Conservation (phyloP, 805 yeast species). For the Cyberlindnera americana region DNA sequence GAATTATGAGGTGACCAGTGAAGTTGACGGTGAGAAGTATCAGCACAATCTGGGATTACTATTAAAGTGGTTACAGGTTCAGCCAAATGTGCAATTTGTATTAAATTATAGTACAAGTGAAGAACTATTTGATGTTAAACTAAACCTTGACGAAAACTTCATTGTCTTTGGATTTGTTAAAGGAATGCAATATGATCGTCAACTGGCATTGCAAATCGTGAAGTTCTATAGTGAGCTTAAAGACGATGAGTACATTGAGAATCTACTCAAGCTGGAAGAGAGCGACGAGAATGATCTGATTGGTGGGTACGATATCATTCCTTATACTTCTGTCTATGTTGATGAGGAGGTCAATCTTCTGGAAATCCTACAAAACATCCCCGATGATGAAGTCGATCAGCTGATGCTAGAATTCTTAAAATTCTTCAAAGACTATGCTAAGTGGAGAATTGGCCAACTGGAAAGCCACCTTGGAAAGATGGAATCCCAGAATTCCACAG, state of each 20-base stretch:
- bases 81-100: constrained; percentile 39
- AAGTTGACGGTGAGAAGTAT: constrained; percentile 8
- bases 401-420: constrained; percentile 21
- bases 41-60: constrained; percentile 25
- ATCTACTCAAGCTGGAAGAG: constrained; percentile 20
- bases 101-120: constrained; percentile 22
- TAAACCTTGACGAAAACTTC: constrained; percentile 32
- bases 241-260: constrained; percentile 13
- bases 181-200: constrained; percentile 19
- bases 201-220: constrained; percentile 21
- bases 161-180: constrained; percentile 32
- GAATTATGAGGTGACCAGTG: constrained; percentile 8
- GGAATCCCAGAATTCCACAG: constrained; percentile 14
- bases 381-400: constrained; percentile 20
- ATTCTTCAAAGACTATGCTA: constrained; percentile 19
- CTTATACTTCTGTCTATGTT: constrained; percentile 16
- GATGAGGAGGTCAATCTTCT: constrained; percentile 16
- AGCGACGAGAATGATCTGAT: constrained; percentile 21
- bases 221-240: constrained; percentile 11
- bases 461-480: too few species aligned
- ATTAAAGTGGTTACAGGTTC: constrained; percentile 35
- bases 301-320: constrained; percentile 20
- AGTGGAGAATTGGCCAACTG: constrained; percentile 7
- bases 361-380: constrained; percentile 13
- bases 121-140: constrained; percentile 16